phyloP scores from a whole-genome alignment of 192 early-diverging fungal genomes.

The Umbelopsis ramanniana region DNA sequence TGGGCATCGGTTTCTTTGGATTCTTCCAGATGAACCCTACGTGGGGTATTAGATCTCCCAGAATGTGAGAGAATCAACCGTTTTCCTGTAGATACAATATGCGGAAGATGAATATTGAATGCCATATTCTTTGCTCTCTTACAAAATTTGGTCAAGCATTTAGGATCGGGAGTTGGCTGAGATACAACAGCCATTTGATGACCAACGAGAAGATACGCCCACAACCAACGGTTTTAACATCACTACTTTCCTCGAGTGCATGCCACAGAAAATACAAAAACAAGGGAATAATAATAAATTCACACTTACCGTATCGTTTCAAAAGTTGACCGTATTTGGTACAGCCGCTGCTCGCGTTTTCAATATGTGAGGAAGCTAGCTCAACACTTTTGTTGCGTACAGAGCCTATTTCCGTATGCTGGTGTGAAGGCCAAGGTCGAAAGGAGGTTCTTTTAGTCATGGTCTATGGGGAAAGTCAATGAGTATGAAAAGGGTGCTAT shows the following conservation, averaged over 20 bases:
- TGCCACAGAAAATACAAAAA: not conserved
- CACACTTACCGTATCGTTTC: slow-evolving; percentile 17
- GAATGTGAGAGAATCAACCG: not conserved
- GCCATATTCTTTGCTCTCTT: not conserved
- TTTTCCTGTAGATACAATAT: not conserved
- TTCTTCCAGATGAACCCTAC: not conserved
- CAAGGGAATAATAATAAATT: not conserved
- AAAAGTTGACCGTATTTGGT: slow-evolving; percentile 9
- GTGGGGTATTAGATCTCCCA: not conserved
- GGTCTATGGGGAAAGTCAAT: not conserved
- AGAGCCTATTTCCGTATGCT: not conserved
- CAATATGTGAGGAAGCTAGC: not conserved
- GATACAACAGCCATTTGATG: not conserved
- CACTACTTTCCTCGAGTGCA: not conserved
- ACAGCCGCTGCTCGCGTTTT: slow-evolving; percentile 14
- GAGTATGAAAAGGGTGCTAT: not conserved
- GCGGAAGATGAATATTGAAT: not conserved
- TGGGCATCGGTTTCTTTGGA: not conserved
- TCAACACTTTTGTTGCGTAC: not conserved
- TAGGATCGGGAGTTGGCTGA: slow-evolving; percentile 2
- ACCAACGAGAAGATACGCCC: not conserved
- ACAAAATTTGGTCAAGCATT: not conserved
- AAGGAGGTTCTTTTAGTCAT: not conserved
- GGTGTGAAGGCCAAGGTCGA: not conserved
- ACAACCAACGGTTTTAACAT: not conserved